Conservation (phyloP, 1,284 basidiomycete species). For the Trichosporon sp. region DNA sequence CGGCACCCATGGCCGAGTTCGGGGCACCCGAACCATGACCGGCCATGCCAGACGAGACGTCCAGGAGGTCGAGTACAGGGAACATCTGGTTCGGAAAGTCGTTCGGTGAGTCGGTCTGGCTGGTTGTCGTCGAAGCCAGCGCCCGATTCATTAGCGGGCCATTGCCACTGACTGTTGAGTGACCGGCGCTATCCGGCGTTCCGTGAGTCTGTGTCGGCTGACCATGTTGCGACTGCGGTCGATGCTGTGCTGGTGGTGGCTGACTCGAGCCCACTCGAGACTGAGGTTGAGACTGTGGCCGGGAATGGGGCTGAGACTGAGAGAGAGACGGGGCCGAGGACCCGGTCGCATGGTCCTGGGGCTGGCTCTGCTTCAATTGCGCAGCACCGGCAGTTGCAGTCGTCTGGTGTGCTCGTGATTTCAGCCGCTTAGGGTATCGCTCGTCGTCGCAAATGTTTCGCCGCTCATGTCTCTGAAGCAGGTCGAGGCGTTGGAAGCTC, state of each 20-base stretch:
- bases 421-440: slow-evolving; percentile 16
- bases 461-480: slow-evolving; percentile 25
- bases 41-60: not conserved
- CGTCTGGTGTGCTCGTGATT: not conserved
- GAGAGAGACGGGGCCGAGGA: not conserved
- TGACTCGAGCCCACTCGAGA: slow-evolving; percentile 1
- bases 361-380: not conserved
- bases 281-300: not conserved
- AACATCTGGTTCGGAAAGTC: not conserved
- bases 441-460: slow-evolving; percentile 35
- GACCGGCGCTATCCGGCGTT: not conserved
- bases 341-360: not conserved
- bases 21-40: not conserved
- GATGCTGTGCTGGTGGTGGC: not conserved
- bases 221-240: not conserved
- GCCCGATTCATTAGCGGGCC: not conserved
- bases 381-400: not conserved
- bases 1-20: not conserved
- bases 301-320: not conserved
- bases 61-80: not conserved
- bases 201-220: not conserved
- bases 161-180: not conserved
- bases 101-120: not conserved
- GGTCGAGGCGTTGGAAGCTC: slow-evolving; percentile 13
- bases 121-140: not conserved